These are phyloP conservation scores for Cryptococcus hybrid DNA, from an alignment of 1,284 basidiomycete genomes.

Conservation along the genomic window DNA sequence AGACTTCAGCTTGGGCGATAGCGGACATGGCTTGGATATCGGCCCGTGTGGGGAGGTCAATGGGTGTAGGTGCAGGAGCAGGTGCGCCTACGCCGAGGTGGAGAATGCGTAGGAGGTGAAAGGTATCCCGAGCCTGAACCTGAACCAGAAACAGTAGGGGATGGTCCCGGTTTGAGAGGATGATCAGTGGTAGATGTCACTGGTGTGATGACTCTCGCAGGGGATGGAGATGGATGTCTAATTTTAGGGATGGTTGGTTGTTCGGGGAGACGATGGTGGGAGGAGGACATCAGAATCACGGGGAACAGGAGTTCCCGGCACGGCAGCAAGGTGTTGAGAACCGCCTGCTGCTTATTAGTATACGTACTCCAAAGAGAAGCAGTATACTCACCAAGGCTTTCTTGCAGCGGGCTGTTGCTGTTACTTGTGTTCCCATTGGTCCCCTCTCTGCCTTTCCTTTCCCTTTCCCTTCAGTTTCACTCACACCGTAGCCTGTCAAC, in stretches of 20 bases:
- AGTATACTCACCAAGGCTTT: conserved; percentile 37
- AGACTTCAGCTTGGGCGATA: conserved; percentile 45
- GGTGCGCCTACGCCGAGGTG: conserved; percentile 18
- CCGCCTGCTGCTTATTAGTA: conserved; percentile 27
- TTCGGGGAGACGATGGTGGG: conserved; percentile 40
- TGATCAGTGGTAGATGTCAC: conserved; percentile 29
- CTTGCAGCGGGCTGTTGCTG: conserved; percentile 32
- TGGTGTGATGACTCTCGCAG: conserved; percentile 37
- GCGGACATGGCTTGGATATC: conserved; percentile 51
- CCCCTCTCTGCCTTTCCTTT: conserved; percentile 21
- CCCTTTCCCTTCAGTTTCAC: not conserved
- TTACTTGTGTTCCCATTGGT: conserved; percentile 29
- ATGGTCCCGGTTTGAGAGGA: conserved; percentile 21
- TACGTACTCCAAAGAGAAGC: conserved; percentile 12
- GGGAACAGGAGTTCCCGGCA: conserved; percentile 37
- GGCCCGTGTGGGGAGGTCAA: conserved; percentile 50
- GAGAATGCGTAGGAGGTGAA: conserved; percentile 37
- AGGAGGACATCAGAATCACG: conserved; percentile 39
- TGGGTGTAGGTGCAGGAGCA: conserved; percentile 33
- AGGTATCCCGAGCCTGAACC: conserved; percentile 28
- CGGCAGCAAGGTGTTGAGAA: conserved; percentile 30
- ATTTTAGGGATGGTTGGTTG: conserved; percentile 25
- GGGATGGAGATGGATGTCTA: conserved; percentile 24
- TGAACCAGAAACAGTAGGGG: conserved; percentile 1
- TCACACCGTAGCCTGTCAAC: conserved; percentile 18